Evolutionary conservation across 345 rosid genomes (phyloP), one percentile per base, ranked within the genome.

Genomic region (Eucalyptus erythrocorys): DNA sequence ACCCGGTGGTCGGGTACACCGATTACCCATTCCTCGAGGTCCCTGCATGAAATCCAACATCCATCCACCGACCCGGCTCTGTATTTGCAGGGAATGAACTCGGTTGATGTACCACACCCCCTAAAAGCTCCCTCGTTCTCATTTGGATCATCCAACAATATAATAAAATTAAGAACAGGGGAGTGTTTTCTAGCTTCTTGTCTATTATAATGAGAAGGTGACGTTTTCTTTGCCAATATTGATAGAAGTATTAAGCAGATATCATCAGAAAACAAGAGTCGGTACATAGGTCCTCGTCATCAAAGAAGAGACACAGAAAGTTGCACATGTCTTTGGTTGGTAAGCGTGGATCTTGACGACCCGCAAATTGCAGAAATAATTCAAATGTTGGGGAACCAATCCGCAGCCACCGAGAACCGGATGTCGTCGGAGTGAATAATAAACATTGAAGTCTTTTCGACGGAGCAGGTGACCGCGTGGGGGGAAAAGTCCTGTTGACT

Each of bases 1-100:
- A 90, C 53, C 89, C 91, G 7, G 87, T 90, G 42, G 85, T 85
- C 6, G 89, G 91, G 4, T 90, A 90, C 89, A 90, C 91, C 13
- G 89, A 90, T 49, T 81, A 90, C 51, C 91, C 91, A 47, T 90
- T 87, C 66, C 90, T 89, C n/a, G 50, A 81, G 10, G 30, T 45
- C 90, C 34, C n/a, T 12, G 34, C 37, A 27, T 86, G 45, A 86
- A 86, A 5, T 51, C 79, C 13, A 86, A 85, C 9, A 32, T 49
- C 82, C 82, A 10, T 37, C 27, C 82, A 19, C 82, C 82, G 82
- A 3, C 24, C 27, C 24, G 45, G 82, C 82, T 21, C 45, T 76
- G 82, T 76, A 37, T 76, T 76, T 76, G 82, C 47, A 10, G 27
- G 6, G 45, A 40, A 76, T 19, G 15, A 76, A 37, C 47, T 76